A percentile compares a stretch with the other conserved stretches of the same genome.
Conservation (phyloP, 768 basidiomycete genomes). For the Lactifluus volemus region DNA sequence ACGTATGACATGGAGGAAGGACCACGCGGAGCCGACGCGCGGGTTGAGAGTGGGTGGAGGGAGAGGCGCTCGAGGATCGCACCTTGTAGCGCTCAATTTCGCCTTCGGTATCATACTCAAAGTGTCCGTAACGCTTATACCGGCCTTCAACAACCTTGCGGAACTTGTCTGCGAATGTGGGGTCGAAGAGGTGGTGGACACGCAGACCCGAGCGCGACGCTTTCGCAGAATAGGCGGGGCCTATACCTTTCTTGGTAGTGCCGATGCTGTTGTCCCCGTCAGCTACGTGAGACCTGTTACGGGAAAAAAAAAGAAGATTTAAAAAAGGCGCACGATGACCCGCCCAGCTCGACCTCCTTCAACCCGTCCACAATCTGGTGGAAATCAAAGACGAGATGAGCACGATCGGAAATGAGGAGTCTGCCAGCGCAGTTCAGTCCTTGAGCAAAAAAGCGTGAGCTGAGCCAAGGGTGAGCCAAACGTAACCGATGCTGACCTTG, state of each 20-base stretch:
- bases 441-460: constrained; percentile 24
- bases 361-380: constrained; percentile 99
- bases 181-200: constrained; percentile 93
- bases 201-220: constrained; percentile 93
- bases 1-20: not conserved
- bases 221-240: constrained; percentile 97
- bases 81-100: constrained; percentile 93
- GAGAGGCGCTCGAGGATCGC: not conserved
- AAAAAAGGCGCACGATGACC: constrained; percentile 49
- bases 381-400: constrained; percentile 97
- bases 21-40: constrained; percentile 17
- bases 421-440: constrained; percentile 81
- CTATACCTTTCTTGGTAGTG: constrained; percentile 96
- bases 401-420: constrained; percentile 90
- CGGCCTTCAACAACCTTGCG: constrained; percentile 92
- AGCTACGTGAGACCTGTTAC: not conserved
- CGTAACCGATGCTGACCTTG: constrained; percentile 53
- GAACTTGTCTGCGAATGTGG: constrained; percentile 84
- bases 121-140: constrained; percentile 95
- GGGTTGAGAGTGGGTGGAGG: no score
- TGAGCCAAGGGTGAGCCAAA: not conserved
- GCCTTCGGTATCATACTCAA: constrained; percentile 97
- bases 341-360: constrained; percentile 95
- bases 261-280: constrained; percentile 57
- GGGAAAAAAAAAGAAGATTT: constrained; percentile 12